Conservation (phyloP, 2,329 filamentous ascomycete species). For the Fusarium globosum region DNA sequence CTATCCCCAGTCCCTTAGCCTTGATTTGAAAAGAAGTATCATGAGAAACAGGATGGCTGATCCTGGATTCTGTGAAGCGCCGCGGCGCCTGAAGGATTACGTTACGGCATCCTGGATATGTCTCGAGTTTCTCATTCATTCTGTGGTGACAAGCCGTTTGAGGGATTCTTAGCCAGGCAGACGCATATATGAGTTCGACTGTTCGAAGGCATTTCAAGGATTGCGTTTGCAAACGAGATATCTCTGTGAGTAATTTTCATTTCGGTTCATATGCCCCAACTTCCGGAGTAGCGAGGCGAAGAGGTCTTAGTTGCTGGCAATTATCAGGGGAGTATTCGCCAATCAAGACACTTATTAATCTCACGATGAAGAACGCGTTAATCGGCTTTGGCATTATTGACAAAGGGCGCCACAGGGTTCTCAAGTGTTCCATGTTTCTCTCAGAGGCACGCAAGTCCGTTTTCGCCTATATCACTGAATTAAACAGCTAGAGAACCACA, state of each 20-base stretch:
- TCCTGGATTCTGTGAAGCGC: background rate
- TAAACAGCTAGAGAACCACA: no score
- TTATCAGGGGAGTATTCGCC: background rate
- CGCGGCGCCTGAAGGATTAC: background rate
- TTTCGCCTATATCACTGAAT: background rate
- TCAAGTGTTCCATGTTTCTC: constrained; percentile 1
- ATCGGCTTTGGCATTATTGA: background rate
- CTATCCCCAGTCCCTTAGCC: background rate
- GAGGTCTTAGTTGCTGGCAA: background rate
- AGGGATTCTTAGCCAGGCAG: background rate
- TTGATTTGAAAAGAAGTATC: background rate
- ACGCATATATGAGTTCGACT: background rate
- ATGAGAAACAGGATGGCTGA: background rate
- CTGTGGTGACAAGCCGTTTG: background rate
- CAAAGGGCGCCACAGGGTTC: background rate
- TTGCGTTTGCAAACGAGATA: background rate
- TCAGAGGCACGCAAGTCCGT: background rate
- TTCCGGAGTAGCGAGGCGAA: background rate
- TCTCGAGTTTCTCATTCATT: background rate
- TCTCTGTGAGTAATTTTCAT: background rate
- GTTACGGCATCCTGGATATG: background rate
- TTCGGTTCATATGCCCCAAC: background rate
- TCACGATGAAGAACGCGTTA: background rate
- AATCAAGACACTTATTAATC: constrained; percentile 1
- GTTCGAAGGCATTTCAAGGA: background rate